Percentiles rank a stretch among this genome's conserved stretches.
phyloP scores from a whole-genome alignment of 306 rosid species.

The Prosopis cineraria region DNA sequence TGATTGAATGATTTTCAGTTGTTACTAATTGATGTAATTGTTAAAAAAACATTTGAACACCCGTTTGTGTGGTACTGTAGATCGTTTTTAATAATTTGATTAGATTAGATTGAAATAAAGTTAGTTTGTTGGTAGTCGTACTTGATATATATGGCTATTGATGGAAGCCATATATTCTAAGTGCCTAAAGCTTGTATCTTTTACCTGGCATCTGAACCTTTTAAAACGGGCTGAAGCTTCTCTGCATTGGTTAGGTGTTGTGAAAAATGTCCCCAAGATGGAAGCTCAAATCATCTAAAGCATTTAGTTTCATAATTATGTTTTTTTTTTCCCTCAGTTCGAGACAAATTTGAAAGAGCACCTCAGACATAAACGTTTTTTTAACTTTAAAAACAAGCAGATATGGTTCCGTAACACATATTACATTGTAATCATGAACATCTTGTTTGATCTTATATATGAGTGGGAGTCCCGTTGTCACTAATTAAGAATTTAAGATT shows the following conservation, averaged over 20 bases:
- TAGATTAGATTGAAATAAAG: neutral
- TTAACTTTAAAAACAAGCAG: neutral
- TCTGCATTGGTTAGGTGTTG: neutral
- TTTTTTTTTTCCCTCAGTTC: neutral
- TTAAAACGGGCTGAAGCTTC: neutral
- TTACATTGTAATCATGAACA: neutral
- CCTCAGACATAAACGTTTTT: neutral
- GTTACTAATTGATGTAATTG: neutral
- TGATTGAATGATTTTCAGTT: neutral
- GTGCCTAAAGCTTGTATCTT: neutral
- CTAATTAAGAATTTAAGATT: neutral
- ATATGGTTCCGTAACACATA: neutral
- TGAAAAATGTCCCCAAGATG: neutral
- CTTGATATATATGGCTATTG: neutral
- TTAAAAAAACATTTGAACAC: neutral
- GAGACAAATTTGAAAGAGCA: neutral
- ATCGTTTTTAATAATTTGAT: neutral
- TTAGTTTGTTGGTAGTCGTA: neutral
- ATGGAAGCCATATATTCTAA: neutral
- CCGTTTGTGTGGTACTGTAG: neutral
- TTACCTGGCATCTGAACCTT: neutral
- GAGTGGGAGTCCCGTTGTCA: neutral
- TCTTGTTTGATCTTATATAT: neutral
- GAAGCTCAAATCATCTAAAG: conserved; percentile 1
- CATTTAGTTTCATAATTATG: neutral